Conservation (phyloP, 805 yeast species). For the Starmera pachycereana region DNA sequence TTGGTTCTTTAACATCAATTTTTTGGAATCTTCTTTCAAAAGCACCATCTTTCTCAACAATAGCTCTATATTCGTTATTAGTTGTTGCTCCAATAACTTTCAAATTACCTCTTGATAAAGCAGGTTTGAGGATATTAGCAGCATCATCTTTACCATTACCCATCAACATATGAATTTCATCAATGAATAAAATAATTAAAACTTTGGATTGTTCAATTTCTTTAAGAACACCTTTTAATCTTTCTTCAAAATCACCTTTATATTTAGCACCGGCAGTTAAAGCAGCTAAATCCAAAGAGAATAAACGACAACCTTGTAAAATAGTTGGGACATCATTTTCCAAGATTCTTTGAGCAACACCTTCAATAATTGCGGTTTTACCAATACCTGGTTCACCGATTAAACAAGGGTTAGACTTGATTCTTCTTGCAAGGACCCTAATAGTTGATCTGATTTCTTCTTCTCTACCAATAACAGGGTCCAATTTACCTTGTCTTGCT, state of each 20-base stretch:
- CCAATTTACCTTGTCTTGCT: constrained; percentile 90
- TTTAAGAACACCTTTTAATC: constrained; percentile 90
- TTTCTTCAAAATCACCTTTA: constrained; percentile 97
- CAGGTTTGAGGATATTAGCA: constrained; percentile 93
- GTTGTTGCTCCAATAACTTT: constrained; percentile 99
- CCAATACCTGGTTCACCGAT: constrained; percentile 99
- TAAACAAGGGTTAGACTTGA: constrained; percentile 91
- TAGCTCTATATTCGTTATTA: constrained; percentile 84
- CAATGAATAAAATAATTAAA: constrained; percentile 85
- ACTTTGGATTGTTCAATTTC: constrained; percentile 85
- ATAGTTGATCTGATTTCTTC: constrained; percentile 95
- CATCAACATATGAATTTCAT: constrained; percentile 98
- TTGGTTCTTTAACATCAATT: constrained; percentile 92
- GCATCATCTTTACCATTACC: constrained; percentile 98
- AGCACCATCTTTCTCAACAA: constrained; percentile 94
- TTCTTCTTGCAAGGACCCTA: constrained; percentile 91
- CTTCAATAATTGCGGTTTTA: constrained; percentile 96
- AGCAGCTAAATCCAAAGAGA: constrained; percentile 90
- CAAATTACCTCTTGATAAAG: constrained; percentile 90
- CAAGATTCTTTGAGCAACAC: constrained; percentile 94
- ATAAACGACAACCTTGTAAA: constrained; percentile 69
- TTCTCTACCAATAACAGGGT: constrained; percentile 98
- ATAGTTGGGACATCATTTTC: constrained; percentile 93
- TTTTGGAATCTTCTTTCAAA: constrained; percentile 98
- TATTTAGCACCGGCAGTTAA: constrained; percentile 97